A percentile compares a stretch with the other conserved stretches of the same genome.
phyloP scores from a whole-genome alignment of 495 filamentous ascomycete species.

The Entonaema liquescens region DNA sequence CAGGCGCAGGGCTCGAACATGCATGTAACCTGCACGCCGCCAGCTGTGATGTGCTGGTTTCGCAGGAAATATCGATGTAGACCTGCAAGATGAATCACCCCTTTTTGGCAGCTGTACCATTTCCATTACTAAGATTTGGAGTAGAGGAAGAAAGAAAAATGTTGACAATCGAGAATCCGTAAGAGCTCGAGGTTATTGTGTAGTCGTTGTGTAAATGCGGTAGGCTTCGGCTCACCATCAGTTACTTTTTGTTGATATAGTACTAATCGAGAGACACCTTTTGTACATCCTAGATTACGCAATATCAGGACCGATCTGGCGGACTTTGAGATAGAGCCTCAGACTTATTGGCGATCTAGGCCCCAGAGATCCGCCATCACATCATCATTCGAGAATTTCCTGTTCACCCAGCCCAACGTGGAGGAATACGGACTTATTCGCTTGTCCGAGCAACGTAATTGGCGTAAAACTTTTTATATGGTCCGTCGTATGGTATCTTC shows the following conservation, averaged over 20 bases:
- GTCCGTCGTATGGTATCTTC: constrained; percentile 14
- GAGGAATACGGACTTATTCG: background rate
- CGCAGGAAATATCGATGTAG: constrained; percentile 2
- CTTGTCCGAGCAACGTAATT: constrained; percentile 23
- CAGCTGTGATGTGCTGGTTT: constrained; percentile 5
- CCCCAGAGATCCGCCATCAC: background rate
- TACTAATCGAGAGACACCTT: background rate
- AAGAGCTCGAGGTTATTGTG: background rate
- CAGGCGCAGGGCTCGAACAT: background rate
- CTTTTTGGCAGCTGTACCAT: background rate
- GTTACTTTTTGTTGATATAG: background rate
- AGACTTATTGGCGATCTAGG: background rate
- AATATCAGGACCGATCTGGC: background rate
- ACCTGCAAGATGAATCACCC: background rate
- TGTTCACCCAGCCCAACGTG: background rate
- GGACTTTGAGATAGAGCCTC: background rate
- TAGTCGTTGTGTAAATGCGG: background rate
- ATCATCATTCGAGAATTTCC: constrained; percentile 1
- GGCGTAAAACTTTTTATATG: constrained; percentile 10
- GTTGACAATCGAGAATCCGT: background rate
- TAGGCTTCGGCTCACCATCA: background rate
- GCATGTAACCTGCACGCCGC: constrained; percentile 10
- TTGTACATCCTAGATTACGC: background rate
- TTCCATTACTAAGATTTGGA: background rate
- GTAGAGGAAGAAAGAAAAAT: background rate